Percentiles rank a stretch among this genome's conserved stretches.
Evolutionary conservation across 768 basidiomycete species (phyloP).

Genomic region (Tubosaeta brunneosetosa): DNA sequence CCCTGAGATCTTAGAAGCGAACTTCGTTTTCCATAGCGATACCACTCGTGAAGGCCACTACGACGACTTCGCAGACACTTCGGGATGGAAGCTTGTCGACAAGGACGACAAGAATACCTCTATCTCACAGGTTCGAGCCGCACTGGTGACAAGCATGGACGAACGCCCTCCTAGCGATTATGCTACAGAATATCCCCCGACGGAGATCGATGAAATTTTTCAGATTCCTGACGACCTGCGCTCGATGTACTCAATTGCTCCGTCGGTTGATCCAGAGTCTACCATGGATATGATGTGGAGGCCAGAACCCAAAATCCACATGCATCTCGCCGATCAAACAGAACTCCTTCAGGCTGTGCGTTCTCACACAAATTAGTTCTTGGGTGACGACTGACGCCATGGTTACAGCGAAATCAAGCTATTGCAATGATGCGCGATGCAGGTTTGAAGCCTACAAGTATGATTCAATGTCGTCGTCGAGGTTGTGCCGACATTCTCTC

Average conservation of each 20-base stretch:
- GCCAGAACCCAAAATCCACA: slow-evolving; percentile 31
- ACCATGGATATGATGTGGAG: slow-evolving; percentile 30
- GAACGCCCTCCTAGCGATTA: slow-evolving; percentile 7
- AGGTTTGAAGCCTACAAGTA: slow-evolving; percentile 27
- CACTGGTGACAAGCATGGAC: slow-evolving; percentile 1
- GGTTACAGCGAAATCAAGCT: slow-evolving; percentile 22
- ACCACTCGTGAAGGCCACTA: slow-evolving; percentile 13
- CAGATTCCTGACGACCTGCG: slow-evolving; percentile 20
- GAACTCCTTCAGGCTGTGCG: slow-evolving; percentile 40
- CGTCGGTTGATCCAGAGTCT: slow-evolving; percentile 7
- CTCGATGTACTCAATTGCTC: slow-evolving; percentile 25
- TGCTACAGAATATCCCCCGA: not conserved
- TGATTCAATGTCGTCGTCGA: slow-evolving; percentile 40
- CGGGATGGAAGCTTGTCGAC: slow-evolving; percentile 11
- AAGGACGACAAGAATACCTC: not conserved
- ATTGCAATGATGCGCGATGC: slow-evolving; percentile 23
- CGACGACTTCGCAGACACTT: slow-evolving; percentile 4
- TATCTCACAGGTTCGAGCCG: not conserved
- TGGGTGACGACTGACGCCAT: not conserved
- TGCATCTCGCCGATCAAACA: slow-evolving; percentile 33
- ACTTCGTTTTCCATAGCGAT: slow-evolving; percentile 6
- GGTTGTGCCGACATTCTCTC: slow-evolving; percentile 43
- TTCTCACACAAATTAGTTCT: slow-evolving; percentile 5
- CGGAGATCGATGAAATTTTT: slow-evolving; percentile 12
- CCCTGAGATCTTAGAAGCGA: slow-evolving; percentile 2